phyloP scores from a whole-genome alignment of 108 stramenopile genomes.

The Cyclotella sp. region DNA sequence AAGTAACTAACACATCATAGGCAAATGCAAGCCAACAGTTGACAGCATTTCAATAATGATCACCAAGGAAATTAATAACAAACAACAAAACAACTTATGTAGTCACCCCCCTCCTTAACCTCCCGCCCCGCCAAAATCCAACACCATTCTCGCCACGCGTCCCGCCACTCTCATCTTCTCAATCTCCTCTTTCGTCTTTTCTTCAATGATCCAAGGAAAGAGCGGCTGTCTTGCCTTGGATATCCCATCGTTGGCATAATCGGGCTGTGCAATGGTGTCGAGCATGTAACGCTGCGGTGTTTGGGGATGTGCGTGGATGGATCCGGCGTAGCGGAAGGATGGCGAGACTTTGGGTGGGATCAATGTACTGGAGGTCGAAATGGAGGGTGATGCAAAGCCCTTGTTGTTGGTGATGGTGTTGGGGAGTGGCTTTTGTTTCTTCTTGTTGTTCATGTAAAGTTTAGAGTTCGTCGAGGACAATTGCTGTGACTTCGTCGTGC shows the following conservation, averaged over 20 bases:
- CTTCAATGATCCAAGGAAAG: conserved; percentile 89
- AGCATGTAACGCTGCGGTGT: conserved; percentile 67
- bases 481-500: neutral
- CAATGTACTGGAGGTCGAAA: conserved; percentile 5
- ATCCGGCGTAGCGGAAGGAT: conserved; percentile 74
- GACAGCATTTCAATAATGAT: too few species aligned
- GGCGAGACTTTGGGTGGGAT: conserved; percentile 31
- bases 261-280: conserved; percentile 64
- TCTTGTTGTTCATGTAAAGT: conserved; percentile 41
- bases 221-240: conserved; percentile 60
- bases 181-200: conserved; percentile 89
- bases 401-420: conserved; percentile 24
- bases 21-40: too few species aligned
- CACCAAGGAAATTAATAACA: too few species aligned
- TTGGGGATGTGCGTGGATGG: conserved; percentile 70
- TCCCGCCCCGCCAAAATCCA: conserved; percentile 89
- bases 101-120: conserved; percentile 82
- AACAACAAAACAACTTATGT: too few species aligned
- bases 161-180: conserved; percentile 91
- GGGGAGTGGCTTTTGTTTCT: conserved; percentile 12
- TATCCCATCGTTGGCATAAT: conserved; percentile 79
- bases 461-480: neutral
- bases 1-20: too few species aligned
- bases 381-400: conserved; percentile 8
- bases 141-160: conserved; percentile 84